Conservation (phyloP, 1,139 yeast species). For the Nakaseomyces bracarensis region DNA sequence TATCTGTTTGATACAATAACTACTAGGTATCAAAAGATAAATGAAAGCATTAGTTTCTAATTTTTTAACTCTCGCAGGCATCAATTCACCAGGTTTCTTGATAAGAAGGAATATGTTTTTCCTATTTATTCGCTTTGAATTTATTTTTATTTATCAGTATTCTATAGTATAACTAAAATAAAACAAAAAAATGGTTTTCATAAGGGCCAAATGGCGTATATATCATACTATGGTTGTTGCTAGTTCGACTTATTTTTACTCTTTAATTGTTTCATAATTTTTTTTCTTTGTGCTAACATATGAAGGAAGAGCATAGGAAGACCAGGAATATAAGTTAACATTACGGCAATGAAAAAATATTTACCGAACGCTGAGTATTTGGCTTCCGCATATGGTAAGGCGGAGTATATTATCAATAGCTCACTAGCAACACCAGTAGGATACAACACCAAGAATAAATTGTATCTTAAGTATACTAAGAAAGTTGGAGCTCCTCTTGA, state of each 20-base stretch:
- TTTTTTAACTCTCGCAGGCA: too few species aligned
- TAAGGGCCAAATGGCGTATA: too few species aligned
- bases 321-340: constrained; percentile 75
- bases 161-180: too few species aligned
- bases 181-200: too few species aligned
- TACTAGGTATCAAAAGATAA: too few species aligned
- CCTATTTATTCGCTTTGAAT: too few species aligned
- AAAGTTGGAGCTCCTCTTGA: constrained; percentile 43
- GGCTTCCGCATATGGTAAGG: constrained; percentile 53
- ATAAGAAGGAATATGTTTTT: too few species aligned
- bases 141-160: too few species aligned
- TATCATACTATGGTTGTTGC: too few species aligned
- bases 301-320: constrained; percentile 76
- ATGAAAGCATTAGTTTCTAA: too few species aligned
- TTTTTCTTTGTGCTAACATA: constrained; percentile 81
- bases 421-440: constrained; percentile 91
- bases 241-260: background rate
- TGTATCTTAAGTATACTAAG: constrained; percentile 72
- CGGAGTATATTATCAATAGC: constrained; percentile 56
- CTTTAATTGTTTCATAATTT: constrained; percentile 41
- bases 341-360: constrained; percentile 45
- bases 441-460: constrained; percentile 71
- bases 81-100: too few species aligned
- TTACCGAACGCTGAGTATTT: constrained; percentile 47
- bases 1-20: too few species aligned